Evolutionary conservation across 1,284 basidiomycete species (phyloP).

Genomic region (Inonotus hispidus): DNA sequence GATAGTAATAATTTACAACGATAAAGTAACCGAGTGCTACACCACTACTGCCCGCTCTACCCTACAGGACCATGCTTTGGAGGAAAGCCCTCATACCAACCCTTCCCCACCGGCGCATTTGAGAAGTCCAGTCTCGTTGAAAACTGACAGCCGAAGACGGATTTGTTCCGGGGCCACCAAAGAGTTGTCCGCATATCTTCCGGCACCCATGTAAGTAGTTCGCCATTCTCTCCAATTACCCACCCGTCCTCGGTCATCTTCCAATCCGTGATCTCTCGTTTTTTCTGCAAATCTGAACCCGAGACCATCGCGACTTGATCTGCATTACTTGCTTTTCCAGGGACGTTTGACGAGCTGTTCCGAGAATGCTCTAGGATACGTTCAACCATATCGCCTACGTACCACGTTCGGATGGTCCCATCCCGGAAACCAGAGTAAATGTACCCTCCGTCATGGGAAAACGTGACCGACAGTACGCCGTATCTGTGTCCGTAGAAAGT

Average conservation of each 20-base stretch:
- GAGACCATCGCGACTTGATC: no score
- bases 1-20: no score
- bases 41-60: no score
- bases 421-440: constrained; percentile 17
- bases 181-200: not conserved
- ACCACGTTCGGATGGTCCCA: constrained; percentile 17
- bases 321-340: no score
- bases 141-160: not conserved
- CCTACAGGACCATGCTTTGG: no score
- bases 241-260: not conserved
- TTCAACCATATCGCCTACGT: constrained; percentile 8
- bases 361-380: no score
- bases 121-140: not conserved
- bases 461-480: no score
- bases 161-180: not conserved
- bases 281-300: not conserved
- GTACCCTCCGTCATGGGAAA: no score
- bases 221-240: not conserved
- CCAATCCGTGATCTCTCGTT: not conserved
- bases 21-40: no score
- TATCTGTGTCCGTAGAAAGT: no score
- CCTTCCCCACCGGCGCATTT: not conserved
- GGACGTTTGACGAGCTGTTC: no score
- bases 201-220: not conserved
- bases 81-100: no score